Base-by-base conservation (phyloP, 257 asterid species). In the Phtheirospermum japonicum region DNA sequence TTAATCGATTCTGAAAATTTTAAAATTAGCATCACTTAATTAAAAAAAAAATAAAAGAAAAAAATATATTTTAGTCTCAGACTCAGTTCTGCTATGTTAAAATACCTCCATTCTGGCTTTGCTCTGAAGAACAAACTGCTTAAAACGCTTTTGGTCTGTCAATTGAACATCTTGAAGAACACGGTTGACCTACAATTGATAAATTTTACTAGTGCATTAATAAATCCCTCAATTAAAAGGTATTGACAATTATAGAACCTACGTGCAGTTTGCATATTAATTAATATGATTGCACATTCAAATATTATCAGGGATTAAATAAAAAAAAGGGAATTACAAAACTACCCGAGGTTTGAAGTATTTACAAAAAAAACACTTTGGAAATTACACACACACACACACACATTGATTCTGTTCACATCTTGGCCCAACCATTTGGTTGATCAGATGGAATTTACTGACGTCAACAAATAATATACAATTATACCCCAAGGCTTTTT, bases 81-180 rank as follows among this genome's bases (percentile, higher is more conserved):
- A n/a, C n/a, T 55, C 49, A 26, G 43, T 62, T 65, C 43, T 48
- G 17, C 30, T 36, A 63, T 57, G 65, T 65, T 67, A 1, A 30
- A 42, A 23, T 74, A 93, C 99, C 99, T 93, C 99, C 97, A 93
- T 89, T 77, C 92, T 82, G 19, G 97, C 93, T 85, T 78, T 89
- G 94, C 99, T 87, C 72, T 93, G 99, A 59, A 95, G 82, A 75
- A 89, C 99, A 75, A 93, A 93, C 78, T 89, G 97, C 88, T 85
- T 89, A 74, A 93, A 93, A 61, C 99, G 89, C 80, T 85, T 89
- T 77, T 89, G 96, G 79, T 93, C 96, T 0, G 93, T 87, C 65
- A 93, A 80, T 55, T 89, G 84, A 78, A 93, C 99, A 76, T 93
- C 99, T 80, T 85, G 99, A 73, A 93, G 76, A 70, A 93, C 80